phyloP scores from a whole-genome alignment of 306 rosid species.

The Rosa chinensis region DNA sequence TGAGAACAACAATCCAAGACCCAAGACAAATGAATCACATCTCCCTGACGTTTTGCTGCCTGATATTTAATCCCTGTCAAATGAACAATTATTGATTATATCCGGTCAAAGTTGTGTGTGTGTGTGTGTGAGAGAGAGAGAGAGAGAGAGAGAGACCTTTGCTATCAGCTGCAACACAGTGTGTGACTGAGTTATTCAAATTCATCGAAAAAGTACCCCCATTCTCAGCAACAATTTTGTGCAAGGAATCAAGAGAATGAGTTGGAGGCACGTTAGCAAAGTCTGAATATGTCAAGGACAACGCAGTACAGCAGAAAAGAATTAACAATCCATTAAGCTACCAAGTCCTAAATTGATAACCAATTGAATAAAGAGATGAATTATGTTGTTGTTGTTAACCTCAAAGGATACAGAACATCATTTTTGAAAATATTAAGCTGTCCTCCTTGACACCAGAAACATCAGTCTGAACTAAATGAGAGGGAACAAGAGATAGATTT shows the following conservation, averaged over 20 bases:
- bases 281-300: conserved; percentile 76
- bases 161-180: conserved; percentile 84
- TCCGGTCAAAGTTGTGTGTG: conserved; percentile 7
- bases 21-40: conserved; percentile 80
- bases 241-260: conserved; percentile 73
- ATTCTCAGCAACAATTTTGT: conserved; percentile 80
- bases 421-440: conserved; percentile 67
- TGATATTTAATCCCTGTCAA: conserved; percentile 78
- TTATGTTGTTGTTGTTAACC: background rate
- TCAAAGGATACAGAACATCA: conserved; percentile 92
- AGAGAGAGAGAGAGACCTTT: conserved; percentile 60
- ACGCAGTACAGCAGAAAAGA: conserved; percentile 20
- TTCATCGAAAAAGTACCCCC: conserved; percentile 98
- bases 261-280: conserved; percentile 80
- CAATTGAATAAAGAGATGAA: background rate
- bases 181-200: conserved; percentile 78
- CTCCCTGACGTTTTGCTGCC: conserved; percentile 80
- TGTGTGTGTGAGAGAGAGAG: background rate
- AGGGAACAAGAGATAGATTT: conserved; percentile 65
- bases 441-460: conserved; percentile 73
- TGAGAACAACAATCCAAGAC: conserved; percentile 67
- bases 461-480: conserved; percentile 88
- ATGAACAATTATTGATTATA: conserved; percentile 20
- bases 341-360: conserved; percentile 7
- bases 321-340: background rate